Conservation (phyloP, 192 early-diverging fungal genomes). For the Backusella luteola region DNA sequence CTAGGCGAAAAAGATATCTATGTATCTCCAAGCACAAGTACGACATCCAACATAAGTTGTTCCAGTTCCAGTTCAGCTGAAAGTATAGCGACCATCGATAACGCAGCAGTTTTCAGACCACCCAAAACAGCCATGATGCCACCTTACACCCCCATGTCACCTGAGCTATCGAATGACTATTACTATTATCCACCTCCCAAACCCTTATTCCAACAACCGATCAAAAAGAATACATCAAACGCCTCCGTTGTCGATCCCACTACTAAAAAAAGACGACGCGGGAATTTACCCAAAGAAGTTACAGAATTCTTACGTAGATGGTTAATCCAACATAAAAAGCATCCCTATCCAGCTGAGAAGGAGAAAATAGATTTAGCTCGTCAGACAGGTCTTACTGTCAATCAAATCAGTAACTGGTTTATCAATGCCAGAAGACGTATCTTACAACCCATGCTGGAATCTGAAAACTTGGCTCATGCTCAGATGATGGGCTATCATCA, state of each 20-base stretch:
- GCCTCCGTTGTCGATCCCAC: not conserved
- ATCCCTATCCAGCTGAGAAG: conserved; percentile 58
- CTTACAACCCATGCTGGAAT: conserved; percentile 46
- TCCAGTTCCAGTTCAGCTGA: conserved; percentile 14
- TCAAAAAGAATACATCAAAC: conserved; percentile 1
- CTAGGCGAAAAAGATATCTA: not conserved
- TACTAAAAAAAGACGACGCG: conserved; percentile 34
- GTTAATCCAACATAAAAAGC: conserved; percentile 49
- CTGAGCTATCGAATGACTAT: not conserved
- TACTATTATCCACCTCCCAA: not conserved
- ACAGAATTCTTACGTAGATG: conserved; percentile 47
- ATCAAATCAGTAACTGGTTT: conserved; percentile 64
- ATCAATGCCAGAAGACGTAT: conserved; percentile 59
- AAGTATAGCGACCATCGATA: conserved; percentile 16
- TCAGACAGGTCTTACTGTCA: conserved; percentile 50
- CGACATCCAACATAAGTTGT: conserved; percentile 14
- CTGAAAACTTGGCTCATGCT: conserved; percentile 7
- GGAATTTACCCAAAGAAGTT: conserved; percentile 43
- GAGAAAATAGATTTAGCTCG: conserved; percentile 46
- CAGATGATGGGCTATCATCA: conserved; percentile 12
- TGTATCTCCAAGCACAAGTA: conserved; percentile 24
- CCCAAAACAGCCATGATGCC: conserved; percentile 2
- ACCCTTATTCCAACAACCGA: not conserved
- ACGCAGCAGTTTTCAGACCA: not conserved
- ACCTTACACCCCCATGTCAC: conserved; percentile 7